Evolutionary conservation across 2,329 filamentous ascomycete genomes (phyloP).

Genomic region (Nakataea oryzae): DNA sequence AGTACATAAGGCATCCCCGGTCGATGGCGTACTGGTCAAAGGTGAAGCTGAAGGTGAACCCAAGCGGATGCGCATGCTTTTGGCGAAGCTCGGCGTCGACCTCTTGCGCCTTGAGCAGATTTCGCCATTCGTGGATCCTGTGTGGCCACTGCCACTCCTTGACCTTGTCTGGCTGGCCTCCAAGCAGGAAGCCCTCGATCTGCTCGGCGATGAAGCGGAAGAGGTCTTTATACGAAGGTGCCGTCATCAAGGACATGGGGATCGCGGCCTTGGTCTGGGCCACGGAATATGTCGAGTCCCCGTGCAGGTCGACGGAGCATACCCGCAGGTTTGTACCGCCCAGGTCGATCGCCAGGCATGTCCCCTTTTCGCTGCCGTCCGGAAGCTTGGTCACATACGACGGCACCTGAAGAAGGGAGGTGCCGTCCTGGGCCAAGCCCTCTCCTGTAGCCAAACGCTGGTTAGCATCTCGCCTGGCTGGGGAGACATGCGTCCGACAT

Average conservation of each 20-base stretch:
- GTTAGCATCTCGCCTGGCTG: not conserved
- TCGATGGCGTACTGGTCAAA: constrained; percentile 90
- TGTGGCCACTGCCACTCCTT: constrained; percentile 12
- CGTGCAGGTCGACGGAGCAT: constrained; percentile 85
- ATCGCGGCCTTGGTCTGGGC: constrained; percentile 88
- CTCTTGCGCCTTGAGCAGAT: constrained; percentile 10
- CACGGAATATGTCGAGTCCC: constrained; percentile 86
- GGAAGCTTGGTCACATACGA: constrained; percentile 91
- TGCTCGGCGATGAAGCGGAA: constrained; percentile 89
- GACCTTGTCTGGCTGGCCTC: constrained; percentile 46
- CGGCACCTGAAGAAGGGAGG: constrained; percentile 58
- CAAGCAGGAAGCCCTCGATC: constrained; percentile 75
- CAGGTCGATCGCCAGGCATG: constrained; percentile 91
- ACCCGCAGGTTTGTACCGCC: constrained; percentile 97
- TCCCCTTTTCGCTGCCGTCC: constrained; percentile 91
- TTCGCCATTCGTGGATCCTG: not conserved
- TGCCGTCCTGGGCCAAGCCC: not conserved
- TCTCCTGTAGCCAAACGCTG: not conserved
- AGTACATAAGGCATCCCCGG: constrained; percentile 82
- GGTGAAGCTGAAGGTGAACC: constrained; percentile 97
- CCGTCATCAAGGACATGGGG: constrained; percentile 79
- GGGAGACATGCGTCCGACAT: not conserved
- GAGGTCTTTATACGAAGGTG: constrained; percentile 72
- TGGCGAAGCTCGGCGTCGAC: constrained; percentile 40
- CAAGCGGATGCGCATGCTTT: constrained; percentile 67